Evolutionary conservation across 2,329 filamentous ascomycete genomes (phyloP).

Genomic region (Fusarium circinatum): DNA sequence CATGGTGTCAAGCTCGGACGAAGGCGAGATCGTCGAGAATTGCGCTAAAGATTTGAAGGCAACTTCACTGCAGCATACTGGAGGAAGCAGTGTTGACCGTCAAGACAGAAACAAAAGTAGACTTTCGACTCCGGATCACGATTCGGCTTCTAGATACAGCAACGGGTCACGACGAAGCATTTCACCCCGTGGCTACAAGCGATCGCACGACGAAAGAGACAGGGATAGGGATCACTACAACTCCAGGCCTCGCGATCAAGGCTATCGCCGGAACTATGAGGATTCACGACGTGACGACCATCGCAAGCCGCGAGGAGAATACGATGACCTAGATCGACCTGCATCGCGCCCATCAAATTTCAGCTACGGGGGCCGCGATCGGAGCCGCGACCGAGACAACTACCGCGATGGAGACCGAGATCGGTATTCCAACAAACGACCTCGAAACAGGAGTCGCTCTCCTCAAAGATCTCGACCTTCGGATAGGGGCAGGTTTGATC

Average conservation of each 20-base stretch:
- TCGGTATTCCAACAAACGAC: constrained; percentile 62
- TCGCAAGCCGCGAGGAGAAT: constrained; percentile 59
- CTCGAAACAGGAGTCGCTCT: constrained; percentile 65
- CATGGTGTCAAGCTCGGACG: constrained; percentile 74
- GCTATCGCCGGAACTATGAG: constrained; percentile 72
- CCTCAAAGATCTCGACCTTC: constrained; percentile 55
- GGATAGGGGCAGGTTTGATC: constrained; percentile 50
- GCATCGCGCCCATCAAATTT: constrained; percentile 54
- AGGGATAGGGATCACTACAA: constrained; percentile 54
- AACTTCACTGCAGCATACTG: constrained; percentile 83
- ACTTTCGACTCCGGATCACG: constrained; percentile 67
- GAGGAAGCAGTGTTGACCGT: constrained; percentile 91
- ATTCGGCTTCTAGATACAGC: constrained; percentile 56
- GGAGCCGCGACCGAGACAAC: constrained; percentile 46
- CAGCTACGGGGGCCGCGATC: constrained; percentile 62
- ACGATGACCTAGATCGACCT: constrained; percentile 68
- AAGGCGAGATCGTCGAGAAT: constrained; percentile 87
- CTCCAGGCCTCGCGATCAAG: constrained; percentile 57
- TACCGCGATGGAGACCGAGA: constrained; percentile 58
- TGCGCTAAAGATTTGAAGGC: constrained; percentile 76
- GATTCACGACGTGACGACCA: constrained; percentile 60
- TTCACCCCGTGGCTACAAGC: constrained; percentile 75
- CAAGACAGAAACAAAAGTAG: constrained; percentile 80
- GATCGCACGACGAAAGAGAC: constrained; percentile 71
- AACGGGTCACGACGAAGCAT: constrained; percentile 59